These are phyloP conservation scores for Globisporangium ultimum DNA, from an alignment of 352 stramenopile species.

Conservation along the genomic window DNA sequence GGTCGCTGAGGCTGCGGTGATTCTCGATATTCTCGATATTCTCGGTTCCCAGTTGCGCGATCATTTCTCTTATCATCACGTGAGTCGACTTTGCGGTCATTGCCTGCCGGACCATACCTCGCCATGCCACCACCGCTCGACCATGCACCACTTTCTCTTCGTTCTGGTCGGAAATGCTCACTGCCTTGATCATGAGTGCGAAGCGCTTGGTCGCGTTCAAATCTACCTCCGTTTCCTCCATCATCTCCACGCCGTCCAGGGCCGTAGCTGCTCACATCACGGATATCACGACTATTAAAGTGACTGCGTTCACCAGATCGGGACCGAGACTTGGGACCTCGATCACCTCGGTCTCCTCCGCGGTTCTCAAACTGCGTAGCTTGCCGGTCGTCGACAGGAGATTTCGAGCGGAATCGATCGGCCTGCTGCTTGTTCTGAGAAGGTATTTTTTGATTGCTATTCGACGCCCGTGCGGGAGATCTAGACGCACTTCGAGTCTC, in stretches of 20 bases:
- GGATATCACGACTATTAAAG: not conserved
- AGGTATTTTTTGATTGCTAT: not conserved
- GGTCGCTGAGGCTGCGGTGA: not conserved
- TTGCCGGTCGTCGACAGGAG: conserved; percentile 5
- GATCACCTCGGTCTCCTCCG: not conserved
- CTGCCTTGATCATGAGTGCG: conserved; percentile 5
- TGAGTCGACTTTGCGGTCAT: not conserved
- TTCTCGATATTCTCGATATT: conserved; percentile 1
- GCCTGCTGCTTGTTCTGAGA: not conserved
- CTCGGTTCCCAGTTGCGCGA: not conserved
- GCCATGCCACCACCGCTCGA: conserved; percentile 6
- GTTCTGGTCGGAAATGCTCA: conserved; percentile 11
- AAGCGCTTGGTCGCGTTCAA: not conserved
- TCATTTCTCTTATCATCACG: conserved; percentile 21
- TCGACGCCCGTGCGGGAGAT: not conserved
- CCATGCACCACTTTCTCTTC: conserved; percentile 5
- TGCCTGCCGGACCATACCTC: conserved; percentile 11
- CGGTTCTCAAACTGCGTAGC: not conserved
- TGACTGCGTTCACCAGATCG: conserved; percentile 11
- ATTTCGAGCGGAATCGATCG: conserved; percentile 8
- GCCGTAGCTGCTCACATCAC: conserved; percentile 12
- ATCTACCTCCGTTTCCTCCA: not conserved
- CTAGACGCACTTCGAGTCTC: conserved; percentile 2
- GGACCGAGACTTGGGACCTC: conserved; percentile 8
- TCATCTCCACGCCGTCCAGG: not conserved